Conservation (phyloP, 2,329 filamentous ascomycete genomes). For the Neoascochyta sp. region DNA sequence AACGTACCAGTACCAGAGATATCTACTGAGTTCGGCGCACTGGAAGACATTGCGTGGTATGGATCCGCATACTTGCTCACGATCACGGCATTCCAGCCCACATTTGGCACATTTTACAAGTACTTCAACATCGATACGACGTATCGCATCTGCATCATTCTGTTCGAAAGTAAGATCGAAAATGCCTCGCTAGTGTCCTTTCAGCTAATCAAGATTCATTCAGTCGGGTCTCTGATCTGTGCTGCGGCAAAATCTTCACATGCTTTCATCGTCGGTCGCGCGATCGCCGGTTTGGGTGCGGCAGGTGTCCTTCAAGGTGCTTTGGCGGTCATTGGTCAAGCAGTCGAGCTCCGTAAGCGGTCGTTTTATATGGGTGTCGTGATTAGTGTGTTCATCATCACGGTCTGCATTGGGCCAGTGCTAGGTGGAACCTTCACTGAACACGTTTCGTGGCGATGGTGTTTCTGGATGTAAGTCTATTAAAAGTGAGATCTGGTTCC, state of each 20-base stretch:
- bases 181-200: too few relatives aligned
- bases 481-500: too few relatives aligned
- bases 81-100: conserved; percentile 45
- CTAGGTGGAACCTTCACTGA: conserved; percentile 37
- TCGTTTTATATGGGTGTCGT: conserved; percentile 46
- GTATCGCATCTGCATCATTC: conserved; percentile 35
- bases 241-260: conserved; percentile 42
- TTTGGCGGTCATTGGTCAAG: conserved; percentile 42
- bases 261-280: conserved; percentile 48
- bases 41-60: conserved; percentile 31
- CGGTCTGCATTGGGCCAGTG: conserved; percentile 29
- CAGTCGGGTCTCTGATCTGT: conserved; percentile 38
- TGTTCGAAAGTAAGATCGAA: conserved; percentile 45
- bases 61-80: conserved; percentile 44
- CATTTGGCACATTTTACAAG: conserved; percentile 48
- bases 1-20: conserved; percentile 26
- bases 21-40: conserved; percentile 22
- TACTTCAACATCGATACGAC: conserved; percentile 41
- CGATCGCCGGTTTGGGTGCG: conserved; percentile 47
- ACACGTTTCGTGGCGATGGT: conserved; percentile 52
- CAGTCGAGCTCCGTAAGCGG: conserved; percentile 43
- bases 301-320: conserved; percentile 47
- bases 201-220: too few relatives aligned
- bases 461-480: conserved; percentile 24
- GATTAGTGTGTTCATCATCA: conserved; percentile 45